Evolutionary conservation across 2,329 filamentous ascomycete genomes (phyloP).

Genomic region (Trichoderma koningiopsis): DNA sequence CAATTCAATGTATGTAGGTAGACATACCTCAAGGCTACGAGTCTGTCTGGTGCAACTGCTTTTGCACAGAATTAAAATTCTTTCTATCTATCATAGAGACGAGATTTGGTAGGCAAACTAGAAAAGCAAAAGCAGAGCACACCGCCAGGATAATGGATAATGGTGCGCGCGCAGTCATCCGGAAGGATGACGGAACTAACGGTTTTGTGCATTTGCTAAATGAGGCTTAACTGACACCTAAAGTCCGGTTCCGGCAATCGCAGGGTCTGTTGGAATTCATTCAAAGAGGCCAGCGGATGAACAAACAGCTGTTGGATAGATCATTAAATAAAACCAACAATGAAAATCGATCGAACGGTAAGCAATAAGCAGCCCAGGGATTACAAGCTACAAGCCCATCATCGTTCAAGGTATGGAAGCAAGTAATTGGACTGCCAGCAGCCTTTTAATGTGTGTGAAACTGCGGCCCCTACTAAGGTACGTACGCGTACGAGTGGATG

Average conservation of each 20-base stretch:
- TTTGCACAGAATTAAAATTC: background rate
- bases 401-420: background rate
- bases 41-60: background rate
- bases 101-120: background rate
- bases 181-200: slow-evolving; percentile 6
- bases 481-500: slow-evolving; percentile 16
- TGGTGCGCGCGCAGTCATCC: background rate
- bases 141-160: background rate
- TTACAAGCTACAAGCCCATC: slow-evolving; percentile 9
- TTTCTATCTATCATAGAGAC: background rate
- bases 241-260: slow-evolving; percentile 14
- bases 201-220: background rate
- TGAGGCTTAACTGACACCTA: background rate
- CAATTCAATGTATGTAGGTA: background rate
- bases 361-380: slow-evolving; percentile 17
- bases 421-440: background rate
- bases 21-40: background rate
- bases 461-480: background rate
- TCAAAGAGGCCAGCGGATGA: background rate
- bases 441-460: background rate
- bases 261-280: background rate
- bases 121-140: background rate
- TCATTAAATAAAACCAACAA: background rate
- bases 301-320: background rate
- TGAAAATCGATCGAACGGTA: background rate